Base-by-base conservation (phyloP, 345 rosid genomes). In the Mercurialis annua region DNA sequence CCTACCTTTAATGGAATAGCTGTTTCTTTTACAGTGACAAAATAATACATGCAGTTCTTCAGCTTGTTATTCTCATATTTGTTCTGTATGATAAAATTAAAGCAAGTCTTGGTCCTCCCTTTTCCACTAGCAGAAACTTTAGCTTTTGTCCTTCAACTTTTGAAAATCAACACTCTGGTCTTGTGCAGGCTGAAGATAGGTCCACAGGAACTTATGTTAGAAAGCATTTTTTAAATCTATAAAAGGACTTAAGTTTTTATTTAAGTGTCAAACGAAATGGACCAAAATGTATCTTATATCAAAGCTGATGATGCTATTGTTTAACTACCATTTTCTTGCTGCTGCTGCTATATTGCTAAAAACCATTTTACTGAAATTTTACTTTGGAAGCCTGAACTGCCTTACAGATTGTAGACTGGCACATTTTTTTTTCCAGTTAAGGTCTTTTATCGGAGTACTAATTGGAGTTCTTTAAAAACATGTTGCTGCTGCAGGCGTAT, bases 401-500 rank as follows among this genome's bases (percentile, higher is more conserved):
- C 14, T 2, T 48, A 31, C 52, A 71, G 40, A 48, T 65, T 58
- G 33, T 58, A 64, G 51, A 20, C 43, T 17, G 24, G 16, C 56
- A 16, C 34, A 17, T 46, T 11, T 49, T 21, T 10, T 31, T 36
- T 48, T 62, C 64, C 20, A 23, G 23, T 33, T 61, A 14, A 17
- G 18, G 43, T 42, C 34, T 38, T 62, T 5, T 69, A 27, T 42
- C 14, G 65, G 36, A 58, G 15, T 38, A 49, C 40, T 24, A 18
- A 8, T 27, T 42, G 65, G 31, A 34, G 68, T 27, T 47, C 36
- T 38, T 56, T 70, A 11, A 17, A 66, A 59, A 43, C 60, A 59
- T 44, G 70, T 43, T 62, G 27, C 58, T 72, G 40, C 69, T 78
- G 52, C 61, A 50, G 75, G 70, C 68, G 46, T 69, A 71, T 63